Evolutionary conservation across 2,329 filamentous ascomycete species (phyloP), one percentile per base, ranked within the genome.

Genomic region (Penicillium sp.): DNA sequence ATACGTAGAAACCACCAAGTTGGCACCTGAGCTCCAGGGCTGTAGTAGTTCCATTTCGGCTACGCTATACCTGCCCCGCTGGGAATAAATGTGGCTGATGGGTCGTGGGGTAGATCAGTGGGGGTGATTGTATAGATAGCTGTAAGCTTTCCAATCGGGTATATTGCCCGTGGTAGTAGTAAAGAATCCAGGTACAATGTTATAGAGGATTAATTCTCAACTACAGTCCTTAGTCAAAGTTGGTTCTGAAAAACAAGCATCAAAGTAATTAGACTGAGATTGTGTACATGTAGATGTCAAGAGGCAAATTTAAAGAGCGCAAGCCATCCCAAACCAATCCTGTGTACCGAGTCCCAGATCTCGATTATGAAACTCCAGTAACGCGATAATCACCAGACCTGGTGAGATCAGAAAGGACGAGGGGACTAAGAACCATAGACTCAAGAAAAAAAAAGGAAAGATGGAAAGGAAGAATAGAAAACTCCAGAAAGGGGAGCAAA

Each of bases 211-310:
- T 16, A n/a, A n/a, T 39, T 4, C n/a, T 37, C 35, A 39, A 19
- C 35, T 39, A 39, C 16, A 14, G 22, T n/a, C 44, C 11, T 19
- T 27, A 24, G 2, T 14, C 21, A 24, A 24, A 3, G n/a, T n/a
- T 14, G 22, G 22, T 7, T 42, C 3, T n/a, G 19, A n/a, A 31
- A 24, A 47, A 14, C 21, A 43, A 24, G 29, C 22, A 45, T 19
- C 24, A 29, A 29, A 46, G 14, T 49, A 33, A 27, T 51, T 14
- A 42, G 16, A 51, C 26, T 27, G 22, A 37, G 3, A 39, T 53
- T 59, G 56, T 52, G 42, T 59, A 60, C 58, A 62, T 44, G 24
- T 50, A 54, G n/a, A 58, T 49, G 13, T 33, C 39, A 52, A 39
- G 8, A 11, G 37, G 29, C 19, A 26, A 43, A 21, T 24, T 10